Base-by-base conservation (phyloP, 192 early-diverging fungal species). In the Coemansia sp. region DNA sequence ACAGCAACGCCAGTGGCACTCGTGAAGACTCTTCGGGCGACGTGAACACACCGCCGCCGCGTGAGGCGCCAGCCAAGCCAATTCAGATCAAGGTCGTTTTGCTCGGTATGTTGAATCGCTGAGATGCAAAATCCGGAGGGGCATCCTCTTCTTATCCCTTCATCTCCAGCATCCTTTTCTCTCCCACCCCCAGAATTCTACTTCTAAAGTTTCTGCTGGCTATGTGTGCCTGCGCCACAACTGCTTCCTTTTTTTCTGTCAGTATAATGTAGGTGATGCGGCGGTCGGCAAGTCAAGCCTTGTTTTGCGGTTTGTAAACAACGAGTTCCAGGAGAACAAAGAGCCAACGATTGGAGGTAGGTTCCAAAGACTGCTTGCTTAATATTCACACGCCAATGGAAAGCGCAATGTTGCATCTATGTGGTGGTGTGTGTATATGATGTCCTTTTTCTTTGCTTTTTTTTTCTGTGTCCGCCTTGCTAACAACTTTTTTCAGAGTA, bases 231-330 rank as follows among this genome's bases (percentile, higher is more conserved):
- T 4, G 21, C 21, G 52, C 52, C 52, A 54, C 52, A 54, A 10
- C 9, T 44, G 7, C 15, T 50, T 50, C 1, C n/a, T n/a, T 26
- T 10, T 54, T 54, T 8, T 26, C 26, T 54, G 52, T 23, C 26
- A 26, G 3, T 26, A 38, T 43, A 6, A 16, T 90, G 23, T 83
- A 75, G 91, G 90, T 42, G 91, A 92, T 76, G 93, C 97, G n/a
- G 95, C 97, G 62, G 97, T 99, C 49, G 98, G 98, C 70, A 99
- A 99, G 79, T 96, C 94, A 13, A 95, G 93, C 84, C 85, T 99
- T 44, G 95, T 98, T 11, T 83, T 95, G 61, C 90, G 96, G 13
- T 98, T 97, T 79, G 94, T 95, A 40, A 94, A 94, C 83, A 87
- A 94, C 79, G 93, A 96, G 77, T 99, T 94, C 76, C 87, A 91